phyloP scores from a whole-genome alignment of 1,139 yeast species.

The Hanseniaspora uvarum region DNA sequence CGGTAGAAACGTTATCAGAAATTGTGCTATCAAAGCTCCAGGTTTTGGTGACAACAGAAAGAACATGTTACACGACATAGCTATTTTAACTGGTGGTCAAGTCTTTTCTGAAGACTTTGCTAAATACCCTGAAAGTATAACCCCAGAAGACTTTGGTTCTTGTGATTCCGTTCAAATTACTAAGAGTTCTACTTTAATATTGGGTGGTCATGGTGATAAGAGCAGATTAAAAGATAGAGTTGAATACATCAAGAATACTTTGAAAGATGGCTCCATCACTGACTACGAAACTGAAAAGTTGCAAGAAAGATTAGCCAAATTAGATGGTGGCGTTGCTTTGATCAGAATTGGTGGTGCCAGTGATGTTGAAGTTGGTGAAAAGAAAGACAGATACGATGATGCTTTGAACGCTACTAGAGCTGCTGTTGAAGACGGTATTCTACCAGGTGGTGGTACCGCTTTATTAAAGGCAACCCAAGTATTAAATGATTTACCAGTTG shows the following conservation, averaged over 20 bases:
- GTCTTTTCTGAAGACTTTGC: conserved; percentile 98
- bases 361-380: conserved; percentile 98
- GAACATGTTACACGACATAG: conserved; percentile 94
- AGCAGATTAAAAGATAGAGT: conserved; percentile 82
- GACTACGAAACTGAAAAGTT: conserved; percentile 96
- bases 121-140: conserved; percentile 92
- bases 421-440: conserved; percentile 98
- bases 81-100: conserved; percentile 93
- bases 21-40: conserved; percentile 97
- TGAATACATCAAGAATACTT: conserved; percentile 86
- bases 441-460: conserved; percentile 99
- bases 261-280: conserved; percentile 65
- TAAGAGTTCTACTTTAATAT: conserved; percentile 91
- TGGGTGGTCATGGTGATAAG: conserved; percentile 93
- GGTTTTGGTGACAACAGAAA: conserved; percentile 99
- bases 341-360: conserved; percentile 96
- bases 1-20: conserved; percentile 98
- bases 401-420: conserved; percentile 99
- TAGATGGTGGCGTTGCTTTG: conserved; percentile 99
- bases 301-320: conserved; percentile 96
- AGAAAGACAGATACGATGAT: conserved; percentile 99
- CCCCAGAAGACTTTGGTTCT: conserved; percentile 82
- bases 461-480: conserved; percentile 84
- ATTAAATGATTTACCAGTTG: conserved; percentile 69
- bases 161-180: conserved; percentile 90